Percentiles rank a stretch among this genome's conserved stretches.
phyloP scores from a whole-genome alignment of 73 alveolate genomes.

The Urostyla sp. region DNA sequence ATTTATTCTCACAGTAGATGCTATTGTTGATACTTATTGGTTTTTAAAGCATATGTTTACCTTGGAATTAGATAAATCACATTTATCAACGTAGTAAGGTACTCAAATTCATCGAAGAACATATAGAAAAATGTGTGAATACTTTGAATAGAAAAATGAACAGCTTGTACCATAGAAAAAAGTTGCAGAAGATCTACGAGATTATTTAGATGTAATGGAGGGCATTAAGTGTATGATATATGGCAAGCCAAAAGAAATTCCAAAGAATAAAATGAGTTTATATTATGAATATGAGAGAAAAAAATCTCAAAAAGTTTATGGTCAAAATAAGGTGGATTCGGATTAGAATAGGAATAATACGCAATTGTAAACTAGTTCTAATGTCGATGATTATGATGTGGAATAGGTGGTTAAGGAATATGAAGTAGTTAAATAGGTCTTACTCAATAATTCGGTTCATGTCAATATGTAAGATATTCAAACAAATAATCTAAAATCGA shows the following conservation, averaged over 20 bases:
- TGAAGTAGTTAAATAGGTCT: constrained; percentile 50
- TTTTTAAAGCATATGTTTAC: constrained; percentile 54
- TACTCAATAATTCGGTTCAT: constrained; percentile 55
- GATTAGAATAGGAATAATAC: neutral
- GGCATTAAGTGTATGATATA: constrained; percentile 37
- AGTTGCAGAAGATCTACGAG: constrained; percentile 52
- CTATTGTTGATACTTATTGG: constrained; percentile 40
- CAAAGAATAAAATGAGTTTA: constrained; percentile 18
- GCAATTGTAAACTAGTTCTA: neutral
- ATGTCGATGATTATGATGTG: constrained; percentile 6
- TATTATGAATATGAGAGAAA: constrained; percentile 24
- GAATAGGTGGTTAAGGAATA: constrained; percentile 62
- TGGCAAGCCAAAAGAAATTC: constrained; percentile 40
- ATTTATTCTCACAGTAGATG: neutral
- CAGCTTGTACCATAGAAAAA: constrained; percentile 37
- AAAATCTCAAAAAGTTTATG: neutral
- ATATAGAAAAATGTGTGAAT: constrained; percentile 37
- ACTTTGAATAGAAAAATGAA: constrained; percentile 47
- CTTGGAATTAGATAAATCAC: constrained; percentile 47
- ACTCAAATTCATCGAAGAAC: constrained; percentile 44
- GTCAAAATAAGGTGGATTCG: constrained; percentile 7
- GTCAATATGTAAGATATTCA: constrained; percentile 39
- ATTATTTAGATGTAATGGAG: constrained; percentile 46
- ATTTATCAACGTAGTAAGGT: neutral
- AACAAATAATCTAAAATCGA: constrained; percentile 13